A percentile compares a stretch with the other conserved stretches of the same genome.
These are phyloP conservation scores for Colletotrichum endophyticum DNA, from an alignment of 2,329 filamentous ascomycete species.

Conservation along the genomic window DNA sequence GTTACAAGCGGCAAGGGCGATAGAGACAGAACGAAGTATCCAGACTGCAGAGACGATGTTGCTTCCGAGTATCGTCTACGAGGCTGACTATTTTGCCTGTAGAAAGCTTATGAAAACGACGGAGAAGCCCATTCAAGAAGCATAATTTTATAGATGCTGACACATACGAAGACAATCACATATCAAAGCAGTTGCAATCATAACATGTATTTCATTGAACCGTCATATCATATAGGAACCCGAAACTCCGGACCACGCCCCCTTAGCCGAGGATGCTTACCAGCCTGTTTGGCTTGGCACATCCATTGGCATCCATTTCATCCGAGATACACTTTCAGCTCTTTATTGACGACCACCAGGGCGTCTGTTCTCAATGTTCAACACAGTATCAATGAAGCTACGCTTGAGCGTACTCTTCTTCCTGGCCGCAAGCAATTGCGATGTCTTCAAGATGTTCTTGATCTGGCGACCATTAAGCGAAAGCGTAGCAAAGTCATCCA, in stretches of 20 bases:
- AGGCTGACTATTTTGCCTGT: too few relatives aligned
- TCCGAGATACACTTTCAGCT: background rate
- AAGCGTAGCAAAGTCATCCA: conserved; percentile 40
- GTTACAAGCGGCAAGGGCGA: too few relatives aligned
- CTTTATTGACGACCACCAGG: background rate
- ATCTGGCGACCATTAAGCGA: conserved; percentile 54
- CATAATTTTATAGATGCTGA: accelerated
- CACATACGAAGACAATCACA: accelerated
- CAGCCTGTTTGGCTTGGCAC: background rate
- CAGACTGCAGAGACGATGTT: too few relatives aligned
- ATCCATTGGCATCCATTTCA: background rate
- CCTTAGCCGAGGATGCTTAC: background rate
- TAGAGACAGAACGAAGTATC: too few relatives aligned
- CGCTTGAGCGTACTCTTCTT: conserved; percentile 26
- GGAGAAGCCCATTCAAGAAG: accelerated
- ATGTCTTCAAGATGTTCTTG: conserved; percentile 49
- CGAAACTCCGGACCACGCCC: background rate
- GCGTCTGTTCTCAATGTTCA: conserved; percentile 16
- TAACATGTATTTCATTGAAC: background rate
- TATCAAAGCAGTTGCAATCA: background rate
- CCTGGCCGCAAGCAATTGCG: conserved; percentile 51
- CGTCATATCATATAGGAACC: background rate
- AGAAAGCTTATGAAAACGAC: too few relatives aligned
- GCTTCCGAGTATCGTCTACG: too few relatives aligned
- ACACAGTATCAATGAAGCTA: conserved; percentile 14